A percentile compares a stretch with the other conserved stretches of the same genome.
Evolutionary conservation across 495 filamentous ascomycete species (phyloP).

Genomic region (Penicillium lividum): DNA sequence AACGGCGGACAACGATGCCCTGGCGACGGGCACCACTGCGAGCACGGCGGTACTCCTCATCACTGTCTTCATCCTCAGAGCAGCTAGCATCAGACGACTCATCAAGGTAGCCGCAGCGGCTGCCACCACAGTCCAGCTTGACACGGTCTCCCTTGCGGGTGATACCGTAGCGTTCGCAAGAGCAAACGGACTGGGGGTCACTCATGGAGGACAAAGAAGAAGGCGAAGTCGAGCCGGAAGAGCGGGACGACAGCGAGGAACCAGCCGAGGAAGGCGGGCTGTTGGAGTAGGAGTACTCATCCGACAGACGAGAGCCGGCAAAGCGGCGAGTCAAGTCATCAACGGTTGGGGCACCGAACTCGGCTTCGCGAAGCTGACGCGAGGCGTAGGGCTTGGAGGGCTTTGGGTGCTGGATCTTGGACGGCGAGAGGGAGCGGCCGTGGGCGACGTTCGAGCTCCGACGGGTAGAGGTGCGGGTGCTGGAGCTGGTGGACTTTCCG

Average conservation of each 20-base stretch:
- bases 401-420: slow-evolving; percentile 88
- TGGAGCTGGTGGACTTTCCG: slow-evolving; percentile 31
- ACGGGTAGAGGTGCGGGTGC: slow-evolving; percentile 25
- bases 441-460: slow-evolving; percentile 67
- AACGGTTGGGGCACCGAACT: slow-evolving; percentile 65
- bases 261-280: slow-evolving; percentile 72
- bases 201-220: slow-evolving; percentile 71
- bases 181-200: slow-evolving; percentile 72
- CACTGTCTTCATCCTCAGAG: slow-evolving; percentile 54
- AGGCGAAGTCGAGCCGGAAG: slow-evolving; percentile 67
- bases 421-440: slow-evolving; percentile 81
- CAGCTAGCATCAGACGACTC: slow-evolving; percentile 54
- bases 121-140: slow-evolving; percentile 91
- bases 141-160: slow-evolving; percentile 87
- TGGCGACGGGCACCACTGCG: slow-evolving; percentile 63
- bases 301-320: slow-evolving; percentile 67
- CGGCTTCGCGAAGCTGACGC: slow-evolving; percentile 75
- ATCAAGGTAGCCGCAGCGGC: slow-evolving; percentile 76
- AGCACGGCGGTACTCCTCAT: slow-evolving; percentile 55
- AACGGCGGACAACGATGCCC: slow-evolving; percentile 71
- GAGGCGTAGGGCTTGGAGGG: slow-evolving; percentile 84
- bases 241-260: slow-evolving; percentile 75
- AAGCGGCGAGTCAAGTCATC: slow-evolving; percentile 76
- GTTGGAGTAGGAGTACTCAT: slow-evolving; percentile 64
- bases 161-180: slow-evolving; percentile 94